Evolutionary conservation across 1,139 yeast species (phyloP).

Genomic region (Groenewaldozyma sp.): DNA sequence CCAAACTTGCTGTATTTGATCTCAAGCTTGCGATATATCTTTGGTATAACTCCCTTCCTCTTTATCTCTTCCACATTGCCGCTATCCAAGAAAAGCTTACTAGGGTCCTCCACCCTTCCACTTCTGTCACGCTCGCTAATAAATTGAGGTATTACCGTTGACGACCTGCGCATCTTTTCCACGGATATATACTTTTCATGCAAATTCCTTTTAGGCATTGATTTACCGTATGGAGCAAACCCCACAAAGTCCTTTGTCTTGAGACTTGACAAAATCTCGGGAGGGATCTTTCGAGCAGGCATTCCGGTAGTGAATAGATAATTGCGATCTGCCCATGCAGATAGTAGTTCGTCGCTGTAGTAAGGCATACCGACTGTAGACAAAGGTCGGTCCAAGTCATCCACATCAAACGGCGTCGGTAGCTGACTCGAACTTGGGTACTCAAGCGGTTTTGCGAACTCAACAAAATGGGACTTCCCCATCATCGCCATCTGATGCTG

Average conservation of each 20-base stretch:
- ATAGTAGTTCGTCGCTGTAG: conserved; percentile 65
- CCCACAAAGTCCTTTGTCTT: conserved; percentile 22
- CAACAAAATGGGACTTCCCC: conserved; percentile 32
- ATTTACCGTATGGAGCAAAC: conserved; percentile 44
- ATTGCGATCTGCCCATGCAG: conserved; percentile 48
- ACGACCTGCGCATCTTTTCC: conserved; percentile 26
- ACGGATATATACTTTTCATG: conserved; percentile 41
- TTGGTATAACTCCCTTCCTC: conserved; percentile 38
- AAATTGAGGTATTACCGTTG: conserved; percentile 48
- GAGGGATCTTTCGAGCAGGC: conserved; percentile 27
- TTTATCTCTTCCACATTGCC: neutral
- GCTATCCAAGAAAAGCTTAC: neutral
- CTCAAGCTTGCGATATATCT: conserved; percentile 64
- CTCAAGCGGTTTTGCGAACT: conserved; percentile 42
- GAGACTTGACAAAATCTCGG: conserved; percentile 23
- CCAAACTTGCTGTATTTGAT: conserved; percentile 87
- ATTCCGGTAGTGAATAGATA: conserved; percentile 26
- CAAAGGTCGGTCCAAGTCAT: conserved; percentile 46
- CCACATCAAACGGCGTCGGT: conserved; percentile 19
- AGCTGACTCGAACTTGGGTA: conserved; percentile 37
- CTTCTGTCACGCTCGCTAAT: conserved; percentile 51
- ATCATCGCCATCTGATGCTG: conserved; percentile 13
- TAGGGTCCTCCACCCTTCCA: neutral
- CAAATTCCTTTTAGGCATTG: conserved; percentile 22
- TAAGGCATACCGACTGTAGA: conserved; percentile 79